Conservation (phyloP, 805 yeast genomes). For the Brettanomyces custersianus region DNA sequence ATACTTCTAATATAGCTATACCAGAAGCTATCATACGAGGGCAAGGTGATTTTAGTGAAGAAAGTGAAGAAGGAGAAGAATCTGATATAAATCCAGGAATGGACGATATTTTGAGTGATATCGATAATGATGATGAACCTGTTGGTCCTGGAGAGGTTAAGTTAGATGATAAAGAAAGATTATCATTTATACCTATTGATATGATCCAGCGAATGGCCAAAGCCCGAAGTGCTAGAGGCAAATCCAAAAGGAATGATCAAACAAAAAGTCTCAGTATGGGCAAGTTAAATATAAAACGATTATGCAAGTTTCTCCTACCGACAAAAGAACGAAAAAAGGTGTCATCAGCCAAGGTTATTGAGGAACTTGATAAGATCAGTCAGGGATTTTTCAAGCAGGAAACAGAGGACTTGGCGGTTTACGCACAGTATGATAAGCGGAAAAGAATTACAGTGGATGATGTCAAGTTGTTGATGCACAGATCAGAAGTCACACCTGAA, state of each 20-base stretch:
- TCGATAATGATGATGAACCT: constrained; percentile 7
- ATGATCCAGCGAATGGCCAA: no score
- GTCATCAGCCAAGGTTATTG: constrained; percentile 15
- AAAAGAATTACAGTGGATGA: constrained; percentile 25
- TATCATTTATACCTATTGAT: constrained; percentile 13
- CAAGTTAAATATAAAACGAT: constrained; percentile 8
- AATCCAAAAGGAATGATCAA: background rate
- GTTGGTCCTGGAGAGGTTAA: constrained; percentile 4
- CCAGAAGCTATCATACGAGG: constrained; percentile 27
- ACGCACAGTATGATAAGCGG: constrained; percentile 25
- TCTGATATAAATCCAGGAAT: background rate
- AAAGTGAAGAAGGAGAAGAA: constrained; percentile 5
- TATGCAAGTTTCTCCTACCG: constrained; percentile 13
- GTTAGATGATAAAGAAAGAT: constrained; percentile 1
- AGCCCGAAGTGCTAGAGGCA: background rate
- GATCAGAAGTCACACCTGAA: constrained; percentile 16
- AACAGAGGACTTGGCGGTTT: constrained; percentile 25
- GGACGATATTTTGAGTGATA: constrained; percentile 2
- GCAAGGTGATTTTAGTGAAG: constrained; percentile 16
- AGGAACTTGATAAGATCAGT: constrained; percentile 25
- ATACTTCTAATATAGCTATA: constrained; percentile 25
- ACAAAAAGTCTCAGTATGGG: no score
- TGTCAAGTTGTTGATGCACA: constrained; percentile 24
- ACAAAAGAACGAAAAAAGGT: constrained; percentile 10
- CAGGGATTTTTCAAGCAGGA: constrained; percentile 28